Conservation (phyloP, 345 rosid species). For the Rhodamnia argentea region DNA sequence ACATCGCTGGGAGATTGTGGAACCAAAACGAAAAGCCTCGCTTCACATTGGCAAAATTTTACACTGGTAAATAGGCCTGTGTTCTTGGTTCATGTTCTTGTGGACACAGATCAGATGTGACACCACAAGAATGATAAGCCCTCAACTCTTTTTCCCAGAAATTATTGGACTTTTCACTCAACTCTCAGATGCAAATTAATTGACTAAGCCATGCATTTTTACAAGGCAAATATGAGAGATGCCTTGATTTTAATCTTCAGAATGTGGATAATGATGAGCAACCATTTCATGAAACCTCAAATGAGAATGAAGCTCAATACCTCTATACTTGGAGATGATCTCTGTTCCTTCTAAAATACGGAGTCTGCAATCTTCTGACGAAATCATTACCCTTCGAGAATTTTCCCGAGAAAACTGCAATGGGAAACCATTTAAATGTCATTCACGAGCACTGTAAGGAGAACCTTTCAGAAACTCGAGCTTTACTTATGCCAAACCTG, state of each 20-base stretch:
- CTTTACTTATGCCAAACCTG: slow-evolving; percentile 25
- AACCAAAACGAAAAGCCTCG: background rate
- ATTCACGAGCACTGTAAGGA: background rate
- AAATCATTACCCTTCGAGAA: slow-evolving; percentile 44
- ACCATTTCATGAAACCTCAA: background rate
- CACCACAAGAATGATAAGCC: background rate
- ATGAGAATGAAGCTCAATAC: slow-evolving; percentile 12
- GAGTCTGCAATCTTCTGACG: slow-evolving; percentile 72
- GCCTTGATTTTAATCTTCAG: background rate
- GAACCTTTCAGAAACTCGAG: background rate
- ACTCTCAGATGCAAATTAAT: background rate
- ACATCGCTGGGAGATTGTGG: background rate
- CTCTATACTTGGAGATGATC: slow-evolving; percentile 54
- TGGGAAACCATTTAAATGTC: background rate
- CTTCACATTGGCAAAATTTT: background rate
- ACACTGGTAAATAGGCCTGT: background rate
- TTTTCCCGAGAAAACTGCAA: slow-evolving; percentile 51
- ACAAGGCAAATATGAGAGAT: background rate
- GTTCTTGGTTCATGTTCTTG: background rate
- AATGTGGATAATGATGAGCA: background rate
- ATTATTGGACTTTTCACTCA: background rate
- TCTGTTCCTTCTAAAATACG: slow-evolving; percentile 51
- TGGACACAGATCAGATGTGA: background rate
- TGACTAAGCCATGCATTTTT: background rate
- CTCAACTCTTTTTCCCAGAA: background rate